Percentiles rank a stretch among this genome's conserved stretches.
phyloP scores from a whole-genome alignment of 1,139 yeast genomes.

The Protomyces inundatus region DNA sequence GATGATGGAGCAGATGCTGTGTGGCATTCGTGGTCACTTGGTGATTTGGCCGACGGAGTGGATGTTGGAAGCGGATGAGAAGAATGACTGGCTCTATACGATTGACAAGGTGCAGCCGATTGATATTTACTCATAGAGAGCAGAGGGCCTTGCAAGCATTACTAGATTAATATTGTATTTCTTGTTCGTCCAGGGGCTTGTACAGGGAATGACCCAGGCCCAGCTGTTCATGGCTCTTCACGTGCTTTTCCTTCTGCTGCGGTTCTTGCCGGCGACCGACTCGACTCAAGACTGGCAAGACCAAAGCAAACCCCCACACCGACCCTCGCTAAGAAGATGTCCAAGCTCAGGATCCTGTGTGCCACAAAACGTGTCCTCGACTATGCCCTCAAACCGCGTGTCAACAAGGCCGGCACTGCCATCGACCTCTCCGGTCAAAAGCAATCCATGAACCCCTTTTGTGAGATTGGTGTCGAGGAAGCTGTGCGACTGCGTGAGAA shows the following conservation, averaged over 20 bases:
- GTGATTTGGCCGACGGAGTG: constrained; percentile 89
- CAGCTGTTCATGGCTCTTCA: no score
- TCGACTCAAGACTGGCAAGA: no score
- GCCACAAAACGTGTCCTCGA: constrained; percentile 95
- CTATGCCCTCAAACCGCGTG: constrained; percentile 86
- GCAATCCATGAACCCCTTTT: constrained; percentile 83
- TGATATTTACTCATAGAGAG: constrained; percentile 76
- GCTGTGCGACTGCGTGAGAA: constrained; percentile 72
- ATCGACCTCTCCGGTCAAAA: constrained; percentile 70
- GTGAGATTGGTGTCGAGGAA: constrained; percentile 94
- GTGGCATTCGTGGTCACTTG: constrained; percentile 78
- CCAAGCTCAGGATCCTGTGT: constrained; percentile 45
- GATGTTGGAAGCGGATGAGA: constrained; percentile 76
- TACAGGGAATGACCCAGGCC: no score
- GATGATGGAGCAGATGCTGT: constrained; percentile 68
- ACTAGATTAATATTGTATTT: no score
- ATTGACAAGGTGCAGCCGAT: constrained; percentile 93
- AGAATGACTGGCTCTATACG: constrained; percentile 80
- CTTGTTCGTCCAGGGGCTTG: no score
- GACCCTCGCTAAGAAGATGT: neutral
- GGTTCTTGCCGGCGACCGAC: no score
- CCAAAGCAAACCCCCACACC: no score
- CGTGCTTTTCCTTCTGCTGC: no score
- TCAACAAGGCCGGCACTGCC: constrained; percentile 79
- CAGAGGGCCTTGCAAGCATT: constrained; percentile 20